phyloP scores from a whole-genome alignment of 2,329 filamentous ascomycete genomes.

The Trichoderma aggressivum region DNA sequence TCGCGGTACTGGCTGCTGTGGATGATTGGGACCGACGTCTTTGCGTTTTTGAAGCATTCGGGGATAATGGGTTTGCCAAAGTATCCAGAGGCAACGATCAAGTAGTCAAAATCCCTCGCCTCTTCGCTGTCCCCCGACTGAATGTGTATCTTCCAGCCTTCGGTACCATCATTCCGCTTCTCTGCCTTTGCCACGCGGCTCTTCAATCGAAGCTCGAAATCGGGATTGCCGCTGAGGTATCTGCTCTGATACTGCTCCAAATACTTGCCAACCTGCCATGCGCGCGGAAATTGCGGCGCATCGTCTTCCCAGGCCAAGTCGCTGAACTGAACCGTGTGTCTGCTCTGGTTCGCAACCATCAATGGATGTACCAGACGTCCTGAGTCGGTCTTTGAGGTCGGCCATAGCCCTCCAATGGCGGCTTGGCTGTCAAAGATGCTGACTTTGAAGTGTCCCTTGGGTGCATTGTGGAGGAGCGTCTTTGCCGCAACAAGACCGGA shows the following conservation, averaged over 20 bases:
- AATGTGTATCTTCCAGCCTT: slow-evolving; percentile 42
- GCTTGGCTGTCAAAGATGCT: slow-evolving; percentile 65
- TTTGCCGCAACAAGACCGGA: slow-evolving; percentile 70
- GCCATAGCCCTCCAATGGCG: slow-evolving; percentile 77
- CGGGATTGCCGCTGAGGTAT: slow-evolving; percentile 47
- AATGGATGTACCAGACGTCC: slow-evolving; percentile 59
- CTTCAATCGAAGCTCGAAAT: slow-evolving; percentile 47
- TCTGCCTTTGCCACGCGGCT: slow-evolving; percentile 44
- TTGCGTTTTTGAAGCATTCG: slow-evolving; percentile 35
- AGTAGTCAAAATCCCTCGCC: slow-evolving; percentile 61
- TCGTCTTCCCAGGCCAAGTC: slow-evolving; percentile 67
- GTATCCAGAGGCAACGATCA: slow-evolving; percentile 73
- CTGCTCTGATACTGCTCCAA: slow-evolving; percentile 60
- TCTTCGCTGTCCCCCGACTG: slow-evolving; percentile 36
- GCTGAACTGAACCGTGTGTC: slow-evolving; percentile 69
- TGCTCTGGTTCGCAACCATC: slow-evolving; percentile 71
- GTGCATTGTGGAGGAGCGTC: slow-evolving; percentile 61
- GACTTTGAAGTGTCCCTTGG: slow-evolving; percentile 57
- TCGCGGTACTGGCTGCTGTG: slow-evolving; percentile 68
- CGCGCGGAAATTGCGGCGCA: slow-evolving; percentile 66
- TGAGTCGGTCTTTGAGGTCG: slow-evolving; percentile 47
- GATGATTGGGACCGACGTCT: slow-evolving; percentile 48
- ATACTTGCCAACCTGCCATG: slow-evolving; percentile 74
- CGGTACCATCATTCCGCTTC: slow-evolving; percentile 32
- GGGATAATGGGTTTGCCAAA: slow-evolving; percentile 62